Evolutionary conservation across 257 asterid species (phyloP).

Genomic region (Scutellaria barbata): DNA sequence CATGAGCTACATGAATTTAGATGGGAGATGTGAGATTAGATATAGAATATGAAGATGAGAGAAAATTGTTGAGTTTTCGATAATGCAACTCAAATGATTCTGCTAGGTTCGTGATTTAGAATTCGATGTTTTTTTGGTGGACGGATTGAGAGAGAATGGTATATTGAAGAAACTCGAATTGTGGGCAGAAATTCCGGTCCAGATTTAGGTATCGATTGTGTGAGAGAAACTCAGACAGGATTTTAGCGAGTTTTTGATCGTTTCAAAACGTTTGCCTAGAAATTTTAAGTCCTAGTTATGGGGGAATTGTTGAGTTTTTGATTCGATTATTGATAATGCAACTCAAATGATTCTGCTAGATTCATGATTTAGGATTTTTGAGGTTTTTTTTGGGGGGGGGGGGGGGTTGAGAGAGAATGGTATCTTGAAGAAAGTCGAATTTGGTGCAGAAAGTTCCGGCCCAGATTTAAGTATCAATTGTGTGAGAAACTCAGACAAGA

Average conservation of each 20-base stretch:
- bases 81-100: neutral
- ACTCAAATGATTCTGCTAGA: neutral
- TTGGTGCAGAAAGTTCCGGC: neutral
- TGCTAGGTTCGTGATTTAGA: slow-evolving; percentile 3
- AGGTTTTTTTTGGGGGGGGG: neutral
- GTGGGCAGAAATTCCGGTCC: neutral
- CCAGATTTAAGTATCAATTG: neutral
- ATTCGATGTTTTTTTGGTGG: neutral
- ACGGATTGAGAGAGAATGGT: neutral
- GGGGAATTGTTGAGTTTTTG: neutral
- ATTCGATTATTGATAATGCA: neutral
- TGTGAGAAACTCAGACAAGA: neutral
- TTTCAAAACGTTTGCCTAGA: no score
- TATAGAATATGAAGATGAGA: neutral
- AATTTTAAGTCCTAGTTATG: neutral
- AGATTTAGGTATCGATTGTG: neutral
- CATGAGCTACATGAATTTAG: neutral
- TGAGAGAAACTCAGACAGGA: neutral
- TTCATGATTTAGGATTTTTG: slow-evolving; percentile 16
- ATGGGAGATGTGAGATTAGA: neutral
- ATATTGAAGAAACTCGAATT: neutral
- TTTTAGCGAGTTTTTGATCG: neutral
- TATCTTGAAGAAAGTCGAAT: neutral
- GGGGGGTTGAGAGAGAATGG: neutral
- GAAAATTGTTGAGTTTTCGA: neutral